Evolutionary conservation across 208 protist genomes (phyloP), one percentile per base, ranked within the genome.

Genomic region (Angomonas deanei): DNA sequence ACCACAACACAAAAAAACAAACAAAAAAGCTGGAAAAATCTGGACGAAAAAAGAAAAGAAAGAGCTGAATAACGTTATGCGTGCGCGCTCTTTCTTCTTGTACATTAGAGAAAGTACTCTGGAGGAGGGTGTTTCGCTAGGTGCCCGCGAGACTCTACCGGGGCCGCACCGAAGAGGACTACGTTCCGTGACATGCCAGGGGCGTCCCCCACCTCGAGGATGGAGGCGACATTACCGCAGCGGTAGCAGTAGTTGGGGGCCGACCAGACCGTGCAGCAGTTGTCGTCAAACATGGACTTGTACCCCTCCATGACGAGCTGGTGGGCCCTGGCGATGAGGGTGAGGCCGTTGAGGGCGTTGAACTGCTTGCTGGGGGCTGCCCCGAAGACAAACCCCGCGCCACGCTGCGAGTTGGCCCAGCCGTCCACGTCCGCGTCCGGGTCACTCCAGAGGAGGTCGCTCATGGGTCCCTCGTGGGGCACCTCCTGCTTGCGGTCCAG

Each of bases 351-450:
- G 13, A 75, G 87, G 36, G 76, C 66, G 65, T 97, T 98, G 76
- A 99, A 99, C 66, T 88, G 77, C 36, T 75, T 47, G 8, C 99
- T 97, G 0, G 99, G 92, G 68, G 99, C 96, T 26, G 85, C 90
- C 38, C 99, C 99, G 82, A 99, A 99, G 21, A 99, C 80, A 64
- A 98, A 99, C 1, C 99, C 99, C 19, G 99, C 99, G 31, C 99
- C 99, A 52, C 99, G 84, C 31, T 97, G 97, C 28, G 79, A 96
- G 26, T 99, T 39, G 42, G 96, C 97, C 98, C 97, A 99, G 17
- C 97, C 95, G 58, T 99, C 88, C 55, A 96, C 86, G 61, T 96
- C 87, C 68, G 96, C n/a, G n/a, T n/a, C 94, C 17, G 98, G 98
- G 73, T 99, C 98, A 11, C 94, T 98, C 98, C 98, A 99, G 34